phyloP scores from a whole-genome alignment of 129 eudicot genomes.

The Scalesia atractyloides region DNA sequence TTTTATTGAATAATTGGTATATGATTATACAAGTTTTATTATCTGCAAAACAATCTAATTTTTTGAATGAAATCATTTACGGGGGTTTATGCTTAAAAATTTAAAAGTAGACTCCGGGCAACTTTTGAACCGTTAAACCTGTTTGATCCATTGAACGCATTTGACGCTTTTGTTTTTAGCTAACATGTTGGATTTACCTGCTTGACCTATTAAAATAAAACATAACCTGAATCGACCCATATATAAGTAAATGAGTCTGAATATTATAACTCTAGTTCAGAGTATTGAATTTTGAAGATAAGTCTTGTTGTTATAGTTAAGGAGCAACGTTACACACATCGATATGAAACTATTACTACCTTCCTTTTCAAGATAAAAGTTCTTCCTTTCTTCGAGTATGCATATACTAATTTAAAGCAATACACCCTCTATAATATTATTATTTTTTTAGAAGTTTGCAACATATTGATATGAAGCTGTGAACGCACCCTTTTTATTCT shows the following conservation, averaged over 20 bases:
- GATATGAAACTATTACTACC: background rate
- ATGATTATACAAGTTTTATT: background rate
- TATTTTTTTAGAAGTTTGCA: background rate
- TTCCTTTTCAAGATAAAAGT: background rate
- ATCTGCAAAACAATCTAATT: background rate
- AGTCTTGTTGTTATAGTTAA: background rate
- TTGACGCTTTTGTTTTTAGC: background rate
- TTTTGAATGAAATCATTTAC: background rate
- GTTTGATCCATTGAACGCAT: background rate
- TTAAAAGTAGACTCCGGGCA: background rate
- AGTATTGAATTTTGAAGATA: background rate
- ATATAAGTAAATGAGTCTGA: background rate
- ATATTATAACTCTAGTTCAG: background rate
- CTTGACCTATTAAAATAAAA: background rate
- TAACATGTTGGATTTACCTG: background rate
- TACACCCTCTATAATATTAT: background rate
- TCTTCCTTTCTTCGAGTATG: background rate
- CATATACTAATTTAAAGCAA: background rate
- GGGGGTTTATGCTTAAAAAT: background rate
- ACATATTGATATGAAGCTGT: slow-evolving; percentile 2
- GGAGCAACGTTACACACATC: background rate
- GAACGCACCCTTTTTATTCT: slow-evolving; percentile 1
- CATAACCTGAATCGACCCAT: background rate
- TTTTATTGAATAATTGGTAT: background rate
- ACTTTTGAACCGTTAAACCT: background rate